Base-by-base conservation (phyloP, 352 stramenopile species). In the Hyphochytrium catenoides region DNA sequence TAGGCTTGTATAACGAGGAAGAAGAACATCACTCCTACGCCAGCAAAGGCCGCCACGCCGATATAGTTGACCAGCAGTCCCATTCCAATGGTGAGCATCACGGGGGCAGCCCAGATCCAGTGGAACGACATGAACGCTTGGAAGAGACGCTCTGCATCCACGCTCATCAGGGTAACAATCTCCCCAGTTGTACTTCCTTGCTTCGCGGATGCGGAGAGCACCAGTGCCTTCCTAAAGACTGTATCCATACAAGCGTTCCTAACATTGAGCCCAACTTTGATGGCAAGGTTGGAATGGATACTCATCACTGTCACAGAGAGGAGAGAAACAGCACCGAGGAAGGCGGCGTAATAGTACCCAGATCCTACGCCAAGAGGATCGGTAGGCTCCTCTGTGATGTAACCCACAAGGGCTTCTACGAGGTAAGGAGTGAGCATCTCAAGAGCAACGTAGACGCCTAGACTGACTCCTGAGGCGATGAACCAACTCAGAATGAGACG, bases 231-330 rank as follows among this genome's bases (percentile, higher is more conserved):
- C 14, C 58, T 56, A 39, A 54, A 75, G 3, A 69, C 59, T 20
- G 45, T 56, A 41, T 72, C 63, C 40, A 75, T 55, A 5, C 66
- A 52, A 7, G 71, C 51, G 36, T 58, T 59, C 6, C 61, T 59
- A 2, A 50, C 54, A 27, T 67, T 73, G 31, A 47, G 60, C 0
- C 59, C 59, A 0, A 50, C 49, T 17, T 59, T 50, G 0, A 49
- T 45, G 0, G 50, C 56, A 16, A 75, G 25, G 34, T 66, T 71
- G 38, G 63, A 53, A 8, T 48, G 56, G 19, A 51, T 54, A 36
- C 70, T 65, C 34, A 63, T 48, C 0, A 44, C 39, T 8, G 57
- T 68, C 9, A 57, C 62, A 3, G 50, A 41, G 16, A 44, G 44
- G 22, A 74, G 59, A 7, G 57, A 55, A 5, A 46, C 40, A 3